Base-by-base conservation (phyloP, 1,139 yeast species). In the Hanseniaspora sp. region DNA sequence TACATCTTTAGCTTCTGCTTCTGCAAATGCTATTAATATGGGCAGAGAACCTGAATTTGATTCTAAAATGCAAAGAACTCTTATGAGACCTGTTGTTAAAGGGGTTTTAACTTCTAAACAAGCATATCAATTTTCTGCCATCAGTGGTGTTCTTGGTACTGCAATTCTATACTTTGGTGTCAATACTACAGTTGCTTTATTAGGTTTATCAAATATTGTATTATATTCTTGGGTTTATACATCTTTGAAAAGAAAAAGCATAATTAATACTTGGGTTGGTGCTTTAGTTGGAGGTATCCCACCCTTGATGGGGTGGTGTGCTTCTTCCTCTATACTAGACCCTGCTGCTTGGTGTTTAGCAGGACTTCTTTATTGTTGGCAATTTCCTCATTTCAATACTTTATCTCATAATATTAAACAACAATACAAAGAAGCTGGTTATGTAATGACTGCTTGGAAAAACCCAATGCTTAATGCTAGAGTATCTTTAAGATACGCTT, bases 291-390 rank as follows among this genome's bases (percentile, higher is more conserved):
- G 99, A 4, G 97, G 97, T 0, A 85, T 92, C 43, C 98, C 99
- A 0, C 99, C 99, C 35, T 74, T 94, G 54, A 92, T 92, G 99
- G 99, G 99, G 1, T 92, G 98, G 98, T 96, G 96, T 1, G 95
- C 96, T 0, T 85, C 95, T 4, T 80, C 86, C 1, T 79, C 95
- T 1, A 71, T 92, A 52, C 62, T 74, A 5, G 87, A 86, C 59
- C 96, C 97, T 0, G 96, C 94, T 7, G 95, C 95, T 3, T 92
- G 97, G 97, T 82, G 94, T 64, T 71, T 90, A 38, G 97, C 97
- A 1, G 88, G 84, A 0, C 71, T 94, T 55, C 72, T 92, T 43
- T 92, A 86, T 66, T 95, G 97, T 5, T 92, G 99, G 99, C 99
- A 92, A 69, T 92, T 92, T 67, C 99, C 99, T 4, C 99, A 92